Evolutionary conservation across 768 basidiomycete genomes (phyloP).

Genomic region (Kwoniella sp.): DNA sequence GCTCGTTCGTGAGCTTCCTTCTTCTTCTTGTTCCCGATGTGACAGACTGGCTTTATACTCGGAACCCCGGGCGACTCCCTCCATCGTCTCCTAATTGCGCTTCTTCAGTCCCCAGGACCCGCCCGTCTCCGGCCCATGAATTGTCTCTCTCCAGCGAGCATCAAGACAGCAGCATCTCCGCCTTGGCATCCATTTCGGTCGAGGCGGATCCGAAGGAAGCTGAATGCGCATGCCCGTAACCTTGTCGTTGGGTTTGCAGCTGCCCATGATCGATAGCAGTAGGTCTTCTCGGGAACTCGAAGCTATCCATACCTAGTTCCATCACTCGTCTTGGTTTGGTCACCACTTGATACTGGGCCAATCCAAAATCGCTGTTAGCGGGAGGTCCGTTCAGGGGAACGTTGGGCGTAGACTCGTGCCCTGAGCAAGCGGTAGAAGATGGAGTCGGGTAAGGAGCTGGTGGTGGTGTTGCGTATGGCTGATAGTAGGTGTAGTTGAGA

Average conservation of each 20-base stretch:
- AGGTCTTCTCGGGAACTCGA: background rate
- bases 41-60: too few relatives aligned
- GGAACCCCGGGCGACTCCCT: too few relatives aligned
- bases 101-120: too few relatives aligned
- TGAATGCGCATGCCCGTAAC: background rate
- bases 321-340: constrained; percentile 5
- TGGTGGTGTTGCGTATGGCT: background rate
- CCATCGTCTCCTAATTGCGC: too few relatives aligned
- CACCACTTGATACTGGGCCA: constrained; percentile 18
- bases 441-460: background rate
- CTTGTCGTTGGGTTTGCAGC: too few relatives aligned
- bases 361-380: constrained; percentile 3
- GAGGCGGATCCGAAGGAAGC: background rate
- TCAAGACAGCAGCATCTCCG: constrained; percentile 8
- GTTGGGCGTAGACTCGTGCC: background rate
- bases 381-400: background rate
- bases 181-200: constrained; percentile 5
- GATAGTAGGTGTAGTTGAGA: background rate
- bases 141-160: too few relatives aligned
- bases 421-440: background rate
- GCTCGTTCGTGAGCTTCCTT: too few relatives aligned
- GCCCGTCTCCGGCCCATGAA: too few relatives aligned
- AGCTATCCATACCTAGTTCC: background rate
- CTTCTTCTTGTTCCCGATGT: too few relatives aligned
- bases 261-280: background rate